Conservation (phyloP, 345 rosid species). For the Litchi chinensis region DNA sequence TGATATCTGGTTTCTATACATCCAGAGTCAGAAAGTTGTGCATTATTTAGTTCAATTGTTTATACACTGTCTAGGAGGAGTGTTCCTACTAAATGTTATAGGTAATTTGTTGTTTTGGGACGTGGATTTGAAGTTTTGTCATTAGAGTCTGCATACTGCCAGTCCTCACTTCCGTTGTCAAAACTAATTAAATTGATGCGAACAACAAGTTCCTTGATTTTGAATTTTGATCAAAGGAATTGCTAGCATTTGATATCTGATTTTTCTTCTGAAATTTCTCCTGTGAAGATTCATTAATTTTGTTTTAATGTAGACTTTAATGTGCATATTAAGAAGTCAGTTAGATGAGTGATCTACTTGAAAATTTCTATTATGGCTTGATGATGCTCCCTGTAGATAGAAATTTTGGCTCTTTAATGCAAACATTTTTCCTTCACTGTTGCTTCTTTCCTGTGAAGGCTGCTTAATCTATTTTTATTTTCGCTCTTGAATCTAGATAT, state of each 20-base stretch:
- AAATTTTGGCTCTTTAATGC: not conserved
- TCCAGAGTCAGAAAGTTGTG: not conserved
- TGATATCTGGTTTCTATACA: not conserved
- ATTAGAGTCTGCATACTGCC: not conserved
- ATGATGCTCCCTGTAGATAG: not conserved
- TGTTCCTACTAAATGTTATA: not conserved
- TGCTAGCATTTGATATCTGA: not conserved
- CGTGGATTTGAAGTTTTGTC: not conserved
- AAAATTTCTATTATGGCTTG: not conserved
- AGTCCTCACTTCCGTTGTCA: not conserved
- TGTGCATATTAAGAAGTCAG: not conserved
- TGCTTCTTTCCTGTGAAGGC: not conserved
- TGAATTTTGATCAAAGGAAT: not conserved
- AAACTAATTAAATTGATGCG: not conserved
- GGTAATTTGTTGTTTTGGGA: not conserved
- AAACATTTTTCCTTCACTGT: not conserved
- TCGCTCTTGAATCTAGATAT: not conserved
- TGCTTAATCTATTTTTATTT: not conserved
- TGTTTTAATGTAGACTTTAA: not conserved
- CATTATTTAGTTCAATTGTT: not conserved
- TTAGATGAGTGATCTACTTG: not conserved
- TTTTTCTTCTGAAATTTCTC: not conserved
- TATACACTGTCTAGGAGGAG: not conserved
- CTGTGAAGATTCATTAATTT: not conserved
- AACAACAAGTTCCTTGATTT: not conserved